phyloP scores from a whole-genome alignment of 257 asterid genomes.

The Penstemon newberryi region DNA sequence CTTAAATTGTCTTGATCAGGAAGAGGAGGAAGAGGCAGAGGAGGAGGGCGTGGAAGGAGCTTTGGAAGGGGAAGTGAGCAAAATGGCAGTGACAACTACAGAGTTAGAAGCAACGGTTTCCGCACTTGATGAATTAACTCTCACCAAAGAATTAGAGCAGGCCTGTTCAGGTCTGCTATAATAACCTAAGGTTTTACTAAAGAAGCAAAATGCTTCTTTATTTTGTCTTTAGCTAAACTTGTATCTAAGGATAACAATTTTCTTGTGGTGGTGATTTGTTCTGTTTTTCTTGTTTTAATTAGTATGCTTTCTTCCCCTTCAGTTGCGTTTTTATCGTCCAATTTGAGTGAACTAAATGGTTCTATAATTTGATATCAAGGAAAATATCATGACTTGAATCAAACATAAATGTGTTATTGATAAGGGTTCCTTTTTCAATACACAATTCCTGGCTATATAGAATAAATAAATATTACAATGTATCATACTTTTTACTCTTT shows the following conservation, averaged over 20 bases:
- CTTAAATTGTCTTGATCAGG: conserved; percentile 30
- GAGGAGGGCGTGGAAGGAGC: conserved; percentile 40
- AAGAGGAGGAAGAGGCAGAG: conserved; percentile 49
- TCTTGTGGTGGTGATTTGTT: not conserved
- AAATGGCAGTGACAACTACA: conserved; percentile 26
- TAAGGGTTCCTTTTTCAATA: too few species aligned
- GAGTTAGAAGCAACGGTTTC: conserved; percentile 33
- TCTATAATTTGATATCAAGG: too few species aligned
- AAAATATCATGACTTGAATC: too few species aligned
- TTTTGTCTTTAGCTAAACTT: not conserved
- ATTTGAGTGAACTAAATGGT: not conserved
- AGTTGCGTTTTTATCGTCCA: not conserved
- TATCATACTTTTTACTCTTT: too few species aligned
- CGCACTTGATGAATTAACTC: conserved; percentile 1
- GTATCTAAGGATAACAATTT: not conserved
- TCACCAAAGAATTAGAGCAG: not conserved
- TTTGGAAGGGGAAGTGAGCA: conserved; percentile 35
- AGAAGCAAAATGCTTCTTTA: not conserved
- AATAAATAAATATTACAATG: too few species aligned
- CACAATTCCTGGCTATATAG: too few species aligned
- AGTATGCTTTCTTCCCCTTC: not conserved
- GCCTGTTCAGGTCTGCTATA: too few species aligned
- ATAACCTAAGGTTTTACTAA: not conserved
- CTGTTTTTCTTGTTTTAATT: not conserved
- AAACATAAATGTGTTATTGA: too few species aligned